A percentile compares a stretch with the other conserved stretches of the same genome.
These are phyloP conservation scores for Chionographis japonica DNA, from an alignment of 106 monocot species.

Conservation along the genomic window DNA sequence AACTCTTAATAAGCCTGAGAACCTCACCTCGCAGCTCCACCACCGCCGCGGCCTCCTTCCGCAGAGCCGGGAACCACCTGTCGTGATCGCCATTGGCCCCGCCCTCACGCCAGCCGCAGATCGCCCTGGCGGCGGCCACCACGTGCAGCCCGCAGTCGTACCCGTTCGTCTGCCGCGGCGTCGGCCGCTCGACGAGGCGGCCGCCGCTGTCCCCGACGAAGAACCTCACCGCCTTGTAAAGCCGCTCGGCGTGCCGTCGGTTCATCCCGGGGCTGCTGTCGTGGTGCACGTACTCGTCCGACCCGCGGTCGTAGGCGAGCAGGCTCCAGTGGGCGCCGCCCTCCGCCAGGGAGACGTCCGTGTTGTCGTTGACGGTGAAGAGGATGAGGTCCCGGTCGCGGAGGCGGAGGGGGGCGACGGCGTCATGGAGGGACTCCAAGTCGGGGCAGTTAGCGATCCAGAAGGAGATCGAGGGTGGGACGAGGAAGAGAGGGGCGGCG, in stretches of 20 bases:
- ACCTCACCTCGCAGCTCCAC: conserved; percentile 28
- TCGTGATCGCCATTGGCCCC: neutral
- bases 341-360: conserved; percentile 16
- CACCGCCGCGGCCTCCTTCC: conserved; percentile 19
- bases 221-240: conserved; percentile 27
- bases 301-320: conserved; percentile 35
- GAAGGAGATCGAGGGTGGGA: conserved; percentile 56
- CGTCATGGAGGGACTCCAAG: conserved; percentile 13
- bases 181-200: conserved; percentile 30
- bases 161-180: conserved; percentile 63
- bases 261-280: conserved; percentile 54
- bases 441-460: conserved; percentile 41
- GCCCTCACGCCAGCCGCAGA: conserved; percentile 41
- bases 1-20: conserved; percentile 13
- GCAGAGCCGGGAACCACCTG: conserved; percentile 27
- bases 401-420: conserved; percentile 43
- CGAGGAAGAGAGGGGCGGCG: conserved; percentile 21
- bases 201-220: conserved; percentile 21
- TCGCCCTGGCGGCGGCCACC: conserved; percentile 42
- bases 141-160: conserved; percentile 81
- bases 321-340: conserved; percentile 90
- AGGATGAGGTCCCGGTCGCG: conserved; percentile 22
- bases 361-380: conserved; percentile 47
- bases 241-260: conserved; percentile 19
- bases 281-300: conserved; percentile 56